Base-by-base conservation (phyloP, 2,329 filamentous ascomycete species). In the Grosmannia clavigera region DNA sequence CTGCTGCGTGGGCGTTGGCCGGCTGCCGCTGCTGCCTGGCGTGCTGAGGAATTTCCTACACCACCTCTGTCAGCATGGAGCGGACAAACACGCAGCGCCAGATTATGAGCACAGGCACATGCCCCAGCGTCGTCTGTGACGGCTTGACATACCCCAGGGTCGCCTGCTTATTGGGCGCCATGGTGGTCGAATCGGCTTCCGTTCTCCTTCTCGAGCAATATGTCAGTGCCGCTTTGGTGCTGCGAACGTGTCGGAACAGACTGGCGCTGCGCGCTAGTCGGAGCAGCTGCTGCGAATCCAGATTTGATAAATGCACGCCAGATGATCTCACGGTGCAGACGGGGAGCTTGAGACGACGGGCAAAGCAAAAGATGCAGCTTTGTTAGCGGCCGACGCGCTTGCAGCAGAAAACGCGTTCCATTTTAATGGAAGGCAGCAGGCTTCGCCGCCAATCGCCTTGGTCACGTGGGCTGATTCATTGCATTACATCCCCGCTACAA, bases 121-220 rank as follows among this genome's bases (percentile, higher is more conserved):
- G 91, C 88, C 85, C 82, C 72, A 92, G 75, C 67, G 85, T 90
- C 70, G 80, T 83, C 77, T 92, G 88, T 65, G 80, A 79, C 68
- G 84, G 76, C 74, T 83, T 86, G 64, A 92, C 90, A 76, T 94
- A 95, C 91, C 89, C 89, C 72, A 95, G 76, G 63, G 88, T 95
- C 68, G 88, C 84, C 75, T 95, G 90, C 71, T 89, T 91, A 52
- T 75, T 75, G 66, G 77, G 75, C 75, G 65, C 64, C 64, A 65
- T 64, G 59, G 78, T 78, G 52, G 52, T 51, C 19, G 46, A 40
- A 19, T 31, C 31, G 27, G 48, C 27, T 25, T 19, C 43, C 3
- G 19, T 46, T 19, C 43, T 46, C 43, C 16, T 46, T 46, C 16
- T 19, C 14, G 43, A 46, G 43, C 16, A 46, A 7, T 3, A n/a